Evolutionary conservation across 768 basidiomycete species (phyloP).

Genomic region (Coprinellus aureogranulatus): DNA sequence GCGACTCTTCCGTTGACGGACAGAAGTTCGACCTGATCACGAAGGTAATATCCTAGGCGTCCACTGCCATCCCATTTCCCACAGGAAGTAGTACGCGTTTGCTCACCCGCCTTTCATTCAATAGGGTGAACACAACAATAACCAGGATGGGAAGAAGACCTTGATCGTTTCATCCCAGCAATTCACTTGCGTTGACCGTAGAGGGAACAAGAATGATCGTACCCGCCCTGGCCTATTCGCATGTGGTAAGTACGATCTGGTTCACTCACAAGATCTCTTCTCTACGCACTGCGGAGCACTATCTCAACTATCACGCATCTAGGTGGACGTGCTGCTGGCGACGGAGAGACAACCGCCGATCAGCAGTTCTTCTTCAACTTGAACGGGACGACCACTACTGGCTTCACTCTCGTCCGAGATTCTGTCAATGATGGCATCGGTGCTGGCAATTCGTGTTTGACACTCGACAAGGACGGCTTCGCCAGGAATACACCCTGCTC

Average conservation of each 20-base stretch:
- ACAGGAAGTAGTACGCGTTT: neutral
- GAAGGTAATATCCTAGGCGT: constrained; percentile 11
- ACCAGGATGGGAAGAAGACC: constrained; percentile 21
- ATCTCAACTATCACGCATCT: neutral
- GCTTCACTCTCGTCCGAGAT: constrained; percentile 15
- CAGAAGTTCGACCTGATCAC: constrained; percentile 34
- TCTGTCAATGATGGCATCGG: constrained; percentile 22
- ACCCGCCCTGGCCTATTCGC: constrained; percentile 27
- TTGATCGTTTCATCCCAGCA: constrained; percentile 31
- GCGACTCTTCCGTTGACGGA: constrained; percentile 23
- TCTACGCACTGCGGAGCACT: neutral
- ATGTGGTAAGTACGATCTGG: constrained; percentile 18
- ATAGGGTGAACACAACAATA: constrained; percentile 28
- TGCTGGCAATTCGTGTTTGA: constrained; percentile 23
- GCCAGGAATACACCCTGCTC: constrained; percentile 24
- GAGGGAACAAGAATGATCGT: constrained; percentile 23
- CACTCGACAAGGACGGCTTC: constrained; percentile 23
- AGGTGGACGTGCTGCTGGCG: constrained; percentile 27
- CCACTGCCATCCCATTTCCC: neutral
- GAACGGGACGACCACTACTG: constrained; percentile 16
- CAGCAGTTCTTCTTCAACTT: constrained; percentile 29
- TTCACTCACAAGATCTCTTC: no score
- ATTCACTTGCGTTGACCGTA: constrained; percentile 25
- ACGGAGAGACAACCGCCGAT: constrained; percentile 24
- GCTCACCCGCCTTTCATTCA: neutral